Conservation (phyloP, 352 stramenopile species). For the Sclerospora graminicola region DNA sequence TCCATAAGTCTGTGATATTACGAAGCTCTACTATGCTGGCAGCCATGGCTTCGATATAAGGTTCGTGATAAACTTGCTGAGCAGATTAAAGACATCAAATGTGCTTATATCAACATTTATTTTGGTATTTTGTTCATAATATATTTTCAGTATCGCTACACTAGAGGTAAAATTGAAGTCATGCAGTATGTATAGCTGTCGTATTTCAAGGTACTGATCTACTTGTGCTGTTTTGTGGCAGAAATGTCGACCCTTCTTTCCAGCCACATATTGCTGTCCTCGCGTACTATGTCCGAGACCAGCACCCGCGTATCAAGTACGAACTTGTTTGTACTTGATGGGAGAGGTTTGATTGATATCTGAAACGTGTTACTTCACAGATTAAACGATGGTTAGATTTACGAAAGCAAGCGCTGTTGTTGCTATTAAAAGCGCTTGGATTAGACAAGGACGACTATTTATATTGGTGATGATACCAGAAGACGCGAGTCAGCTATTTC, state of each 20-base stretch:
- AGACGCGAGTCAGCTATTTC: conserved; percentile 73
- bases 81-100: conserved; percentile 35
- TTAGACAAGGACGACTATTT: conserved; percentile 79
- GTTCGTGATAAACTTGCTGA: conserved; percentile 38
- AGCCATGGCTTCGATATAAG: conserved; percentile 87
- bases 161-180: conserved; percentile 45
- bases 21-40: conserved; percentile 73
- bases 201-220: neutral
- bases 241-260: conserved; percentile 40
- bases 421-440: conserved; percentile 67
- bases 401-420: conserved; percentile 85
- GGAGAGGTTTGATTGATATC: neutral
- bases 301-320: conserved; percentile 56
- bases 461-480: conserved; percentile 89
- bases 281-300: conserved; percentile 23
- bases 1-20: too few relatives aligned
- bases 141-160: conserved; percentile 85
- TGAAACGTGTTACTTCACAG: conserved; percentile 13
- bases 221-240: conserved; percentile 9
- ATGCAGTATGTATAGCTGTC: neutral
- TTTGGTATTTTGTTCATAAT: too few relatives aligned
- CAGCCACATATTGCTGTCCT: conserved; percentile 36
- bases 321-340: conserved; percentile 1
- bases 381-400: conserved; percentile 80
- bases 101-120: conserved; percentile 79